Evolutionary conservation across 2,329 filamentous ascomycete genomes (phyloP).

Genomic region (Colletotrichum limetticola): DNA sequence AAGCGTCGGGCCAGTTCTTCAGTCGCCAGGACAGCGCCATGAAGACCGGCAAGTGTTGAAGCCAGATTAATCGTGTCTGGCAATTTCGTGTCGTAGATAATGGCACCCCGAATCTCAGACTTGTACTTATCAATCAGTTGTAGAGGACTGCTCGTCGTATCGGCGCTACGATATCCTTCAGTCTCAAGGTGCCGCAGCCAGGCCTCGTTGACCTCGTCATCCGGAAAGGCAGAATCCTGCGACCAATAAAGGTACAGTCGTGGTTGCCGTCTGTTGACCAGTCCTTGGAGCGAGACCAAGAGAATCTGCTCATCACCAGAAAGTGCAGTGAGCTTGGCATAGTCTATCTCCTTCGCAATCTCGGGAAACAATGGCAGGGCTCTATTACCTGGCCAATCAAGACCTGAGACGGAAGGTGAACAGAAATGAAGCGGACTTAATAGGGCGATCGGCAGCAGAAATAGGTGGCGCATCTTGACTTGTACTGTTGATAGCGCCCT

Average conservation of each 20-base stretch:
- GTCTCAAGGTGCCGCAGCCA: conserved; percentile 3
- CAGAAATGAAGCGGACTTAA: not conserved
- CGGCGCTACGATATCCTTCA: not conserved
- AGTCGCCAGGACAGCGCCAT: not conserved
- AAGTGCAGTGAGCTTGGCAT: not conserved
- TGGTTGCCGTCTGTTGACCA: conserved; percentile 11
- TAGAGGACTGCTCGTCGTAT: not conserved
- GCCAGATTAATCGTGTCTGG: conserved; percentile 20
- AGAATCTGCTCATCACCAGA: conserved; percentile 7
- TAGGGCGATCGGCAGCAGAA: not conserved
- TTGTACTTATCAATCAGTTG: conserved; percentile 14
- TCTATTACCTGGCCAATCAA: conserved; percentile 10
- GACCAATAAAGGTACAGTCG: conserved; percentile 12
- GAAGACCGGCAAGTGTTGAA: not conserved
- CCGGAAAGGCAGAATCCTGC: not conserved
- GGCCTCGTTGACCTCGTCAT: conserved; percentile 7
- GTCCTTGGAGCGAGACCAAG: conserved; percentile 2
- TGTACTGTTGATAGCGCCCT: not conserved
- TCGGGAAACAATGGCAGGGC: conserved; percentile 5
- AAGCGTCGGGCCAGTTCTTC: conserved; percentile 15
- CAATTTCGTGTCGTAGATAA: conserved; percentile 11
- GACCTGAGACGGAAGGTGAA: not conserved
- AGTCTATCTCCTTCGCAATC: not conserved
- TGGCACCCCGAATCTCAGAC: conserved; percentile 3
- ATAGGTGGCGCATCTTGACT: not conserved